Evolutionary conservation across 768 basidiomycete genomes (phyloP), one percentile per base, ranked within the genome.

Genomic region (Hygrophorus russula): DNA sequence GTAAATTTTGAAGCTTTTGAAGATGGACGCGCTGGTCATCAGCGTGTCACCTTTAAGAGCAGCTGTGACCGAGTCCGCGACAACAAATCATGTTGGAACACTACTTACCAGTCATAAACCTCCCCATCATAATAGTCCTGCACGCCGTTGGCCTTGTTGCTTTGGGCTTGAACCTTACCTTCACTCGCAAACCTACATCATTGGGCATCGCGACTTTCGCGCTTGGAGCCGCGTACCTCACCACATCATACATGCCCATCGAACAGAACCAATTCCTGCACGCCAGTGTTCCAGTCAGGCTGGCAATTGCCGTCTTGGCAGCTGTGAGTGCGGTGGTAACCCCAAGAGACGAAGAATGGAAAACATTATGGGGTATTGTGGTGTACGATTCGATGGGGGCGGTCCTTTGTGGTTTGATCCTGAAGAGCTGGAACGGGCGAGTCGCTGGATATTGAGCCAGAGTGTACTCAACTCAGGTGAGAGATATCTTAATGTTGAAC

Each of bases 231-330:
- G 36, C 14, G 18, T 45, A 45, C 28, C 44, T 45, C 44, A 10
- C 36, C 15, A 45, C 44, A 1, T 10, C 44, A 19, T 45, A 45
- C 28, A 31, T 45, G 44, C 44, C 44, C 18, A 19, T 17, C 12
- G 17, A 38, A 8, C 12, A 45, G 27, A 45, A 45, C 44, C 18
- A 13, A 3, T 11, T 45, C 24, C 13, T 45, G 15, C 38, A 45
- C 44, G 44, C 44, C 6, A 38, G 36, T 14, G 36, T 33, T 2
- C 44, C 44, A 10, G 36, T 45, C 15, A 31, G 44, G 10, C 14
- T 45, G 8, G 11, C 38, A 9, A 4, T 45, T 2, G 44, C 36
- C 13, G 28, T n/a, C 20, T 7, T 45, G 7, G 28, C 36, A 4
- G 44, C 19, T 11, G 18, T 24, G 10, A 44, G 17, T 20, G 10